A percentile compares a stretch with the other conserved stretches of the same genome.
Evolutionary conservation across 2,329 filamentous ascomycete genomes (phyloP).

Genomic region (Phyllosticta citrichinensis): DNA sequence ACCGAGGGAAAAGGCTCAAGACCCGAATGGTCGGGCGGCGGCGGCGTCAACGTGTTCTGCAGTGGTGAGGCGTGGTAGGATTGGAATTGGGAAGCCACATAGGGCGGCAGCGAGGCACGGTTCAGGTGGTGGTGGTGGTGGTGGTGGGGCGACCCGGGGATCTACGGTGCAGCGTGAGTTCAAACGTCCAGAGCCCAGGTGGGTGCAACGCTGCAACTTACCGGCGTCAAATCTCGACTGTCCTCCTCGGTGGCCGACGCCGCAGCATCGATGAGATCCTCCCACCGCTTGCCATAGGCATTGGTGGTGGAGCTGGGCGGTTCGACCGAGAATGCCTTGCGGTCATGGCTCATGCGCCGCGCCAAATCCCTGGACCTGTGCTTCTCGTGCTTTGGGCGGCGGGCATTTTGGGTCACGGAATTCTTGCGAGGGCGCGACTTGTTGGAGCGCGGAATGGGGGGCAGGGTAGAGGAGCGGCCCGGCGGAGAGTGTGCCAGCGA

Average conservation of each 20-base stretch:
- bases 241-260: constrained; percentile 90
- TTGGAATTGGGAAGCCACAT: constrained; percentile 41
- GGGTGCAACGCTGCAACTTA: constrained; percentile 37
- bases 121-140: constrained; percentile 40
- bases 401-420: constrained; percentile 70
- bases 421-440: constrained; percentile 72
- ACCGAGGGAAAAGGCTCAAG: constrained; percentile 77
- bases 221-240: constrained; percentile 75
- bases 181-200: neutral
- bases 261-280: constrained; percentile 89
- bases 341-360: constrained; percentile 61
- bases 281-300: constrained; percentile 79
- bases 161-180: constrained; percentile 20
- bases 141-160: constrained; percentile 43
- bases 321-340: constrained; percentile 80
- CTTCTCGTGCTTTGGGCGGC: constrained; percentile 70
- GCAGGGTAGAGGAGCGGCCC: constrained; percentile 77
- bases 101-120: constrained; percentile 52
- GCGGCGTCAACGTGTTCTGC: constrained; percentile 82
- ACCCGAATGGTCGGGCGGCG: constrained; percentile 39
- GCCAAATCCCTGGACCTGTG: constrained; percentile 66
- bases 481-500: constrained; percentile 74
- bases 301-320: constrained; percentile 58
- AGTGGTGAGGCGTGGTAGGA: constrained; percentile 83
- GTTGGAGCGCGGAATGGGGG: constrained; percentile 66